Evolutionary conservation across 768 basidiomycete genomes (phyloP).

Genomic region (Lactarius psammicola): DNA sequence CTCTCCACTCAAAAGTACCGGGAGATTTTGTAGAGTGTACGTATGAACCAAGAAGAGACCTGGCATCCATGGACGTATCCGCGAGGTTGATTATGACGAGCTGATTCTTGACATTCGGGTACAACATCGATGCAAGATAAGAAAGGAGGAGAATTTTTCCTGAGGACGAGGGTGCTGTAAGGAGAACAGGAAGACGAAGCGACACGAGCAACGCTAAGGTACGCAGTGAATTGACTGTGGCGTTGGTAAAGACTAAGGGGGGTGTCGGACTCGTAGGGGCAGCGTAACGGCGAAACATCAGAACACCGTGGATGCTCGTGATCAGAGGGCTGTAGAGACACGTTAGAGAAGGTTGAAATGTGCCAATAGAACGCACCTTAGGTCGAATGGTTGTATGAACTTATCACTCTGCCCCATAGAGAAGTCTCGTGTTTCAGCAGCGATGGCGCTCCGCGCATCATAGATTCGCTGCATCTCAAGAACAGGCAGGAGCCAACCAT

Average conservation of each 20-base stretch:
- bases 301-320: slow-evolving; percentile 62
- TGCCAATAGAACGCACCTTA: slow-evolving; percentile 47
- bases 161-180: slow-evolving; percentile 83
- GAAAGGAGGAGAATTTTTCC: slow-evolving; percentile 83
- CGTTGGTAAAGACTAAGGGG: slow-evolving; percentile 60
- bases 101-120: slow-evolving; percentile 60
- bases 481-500: slow-evolving; percentile 82
- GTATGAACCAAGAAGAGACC: slow-evolving; percentile 90
- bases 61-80: slow-evolving; percentile 93
- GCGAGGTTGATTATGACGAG: slow-evolving; percentile 87
- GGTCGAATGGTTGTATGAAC: slow-evolving; percentile 45
- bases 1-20: slow-evolving; percentile 94
- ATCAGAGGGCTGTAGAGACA: slow-evolving; percentile 48
- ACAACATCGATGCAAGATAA: slow-evolving; percentile 67
- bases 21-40: slow-evolving; percentile 79
- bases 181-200: slow-evolving; percentile 69
- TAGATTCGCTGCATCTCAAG: slow-evolving; percentile 63
- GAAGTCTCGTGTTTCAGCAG: slow-evolving; percentile 44
- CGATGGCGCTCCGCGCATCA: slow-evolving; percentile 48
- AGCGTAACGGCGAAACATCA: slow-evolving; percentile 54
- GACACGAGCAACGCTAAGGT: slow-evolving; percentile 63
- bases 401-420: slow-evolving; percentile 44
- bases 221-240: slow-evolving; percentile 57
- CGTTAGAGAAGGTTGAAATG: slow-evolving; percentile 27
- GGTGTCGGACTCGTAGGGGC: slow-evolving; percentile 32